Conservation (phyloP, 2,329 filamentous ascomycete genomes). For the Waltergamsia citrina region DNA sequence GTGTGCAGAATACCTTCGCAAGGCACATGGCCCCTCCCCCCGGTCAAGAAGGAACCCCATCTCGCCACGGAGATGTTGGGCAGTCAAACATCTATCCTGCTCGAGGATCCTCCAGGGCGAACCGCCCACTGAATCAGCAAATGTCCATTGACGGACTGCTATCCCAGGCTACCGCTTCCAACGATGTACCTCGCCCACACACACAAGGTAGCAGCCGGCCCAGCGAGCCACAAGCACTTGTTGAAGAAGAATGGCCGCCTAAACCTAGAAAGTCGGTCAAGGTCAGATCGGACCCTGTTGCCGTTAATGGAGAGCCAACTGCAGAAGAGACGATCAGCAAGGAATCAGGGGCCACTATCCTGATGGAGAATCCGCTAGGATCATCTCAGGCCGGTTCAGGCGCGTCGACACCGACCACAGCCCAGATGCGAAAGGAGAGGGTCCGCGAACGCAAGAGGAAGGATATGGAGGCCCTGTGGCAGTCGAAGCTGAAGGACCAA, state of each 20-base stretch:
- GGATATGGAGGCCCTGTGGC: conserved; percentile 25
- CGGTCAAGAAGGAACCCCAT: not conserved
- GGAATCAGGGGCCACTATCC: conserved; percentile 4
- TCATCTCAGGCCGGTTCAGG: conserved; percentile 6
- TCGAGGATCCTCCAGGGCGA: conserved; percentile 1
- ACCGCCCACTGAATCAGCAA: conserved; percentile 1
- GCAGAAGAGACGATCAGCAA: not conserved
- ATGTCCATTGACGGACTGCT: conserved; percentile 3
- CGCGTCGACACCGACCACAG: conserved; percentile 10
- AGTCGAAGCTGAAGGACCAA: conserved; percentile 11
- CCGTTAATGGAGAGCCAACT: not conserved
- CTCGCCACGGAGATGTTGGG: not conserved
- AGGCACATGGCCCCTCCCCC: not conserved
- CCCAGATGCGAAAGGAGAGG: conserved; percentile 22
- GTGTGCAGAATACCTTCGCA: not conserved
- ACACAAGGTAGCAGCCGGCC: too few species aligned
- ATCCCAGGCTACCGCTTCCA: too few species aligned
- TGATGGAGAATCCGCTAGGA: conserved; percentile 11
- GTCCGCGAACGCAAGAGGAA: conserved; percentile 29
- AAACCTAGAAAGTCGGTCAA: not conserved
- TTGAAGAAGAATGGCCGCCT: not conserved
- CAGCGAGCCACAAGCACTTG: not conserved
- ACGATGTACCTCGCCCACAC: too few species aligned
- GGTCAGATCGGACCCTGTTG: not conserved
- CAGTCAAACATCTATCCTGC: not conserved